Evolutionary conservation across 2,329 filamentous ascomycete genomes (phyloP).

Genomic region (Botrytis aclada): DNA sequence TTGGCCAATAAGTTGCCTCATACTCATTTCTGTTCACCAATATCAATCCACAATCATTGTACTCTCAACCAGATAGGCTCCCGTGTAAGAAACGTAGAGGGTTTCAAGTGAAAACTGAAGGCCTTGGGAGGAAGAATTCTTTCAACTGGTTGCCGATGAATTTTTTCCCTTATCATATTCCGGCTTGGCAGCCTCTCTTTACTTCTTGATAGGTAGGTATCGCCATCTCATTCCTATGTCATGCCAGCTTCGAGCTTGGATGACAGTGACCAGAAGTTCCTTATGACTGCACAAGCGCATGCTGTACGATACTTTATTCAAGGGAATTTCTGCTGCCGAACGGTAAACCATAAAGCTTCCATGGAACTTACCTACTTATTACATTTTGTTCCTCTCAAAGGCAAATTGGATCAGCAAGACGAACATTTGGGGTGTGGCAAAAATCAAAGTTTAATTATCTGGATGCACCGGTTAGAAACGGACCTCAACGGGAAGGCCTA

Average conservation of each 20-base stretch:
- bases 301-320: background rate
- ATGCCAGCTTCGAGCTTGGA: background rate
- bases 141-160: background rate
- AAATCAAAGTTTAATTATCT: background rate
- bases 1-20: background rate
- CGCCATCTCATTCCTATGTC: background rate
- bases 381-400: background rate
- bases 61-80: too few relatives aligned
- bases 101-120: background rate
- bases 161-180: rapidly evolving
- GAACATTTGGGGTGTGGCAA: too few relatives aligned
- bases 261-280: background rate
- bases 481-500: background rate
- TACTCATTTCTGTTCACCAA: background rate
- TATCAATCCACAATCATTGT: background rate
- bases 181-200: too few relatives aligned
- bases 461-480: background rate
- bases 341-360: too few relatives aligned
- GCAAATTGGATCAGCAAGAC: too few relatives aligned
- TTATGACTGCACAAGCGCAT: background rate
- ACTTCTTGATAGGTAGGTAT: background rate
- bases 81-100: background rate
- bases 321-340: background rate
- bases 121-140: background rate
- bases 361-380: background rate